These are phyloP conservation scores for Heracleum sosnowskyi DNA, from an alignment of 129 eudicot species.

Conservation along the genomic window DNA sequence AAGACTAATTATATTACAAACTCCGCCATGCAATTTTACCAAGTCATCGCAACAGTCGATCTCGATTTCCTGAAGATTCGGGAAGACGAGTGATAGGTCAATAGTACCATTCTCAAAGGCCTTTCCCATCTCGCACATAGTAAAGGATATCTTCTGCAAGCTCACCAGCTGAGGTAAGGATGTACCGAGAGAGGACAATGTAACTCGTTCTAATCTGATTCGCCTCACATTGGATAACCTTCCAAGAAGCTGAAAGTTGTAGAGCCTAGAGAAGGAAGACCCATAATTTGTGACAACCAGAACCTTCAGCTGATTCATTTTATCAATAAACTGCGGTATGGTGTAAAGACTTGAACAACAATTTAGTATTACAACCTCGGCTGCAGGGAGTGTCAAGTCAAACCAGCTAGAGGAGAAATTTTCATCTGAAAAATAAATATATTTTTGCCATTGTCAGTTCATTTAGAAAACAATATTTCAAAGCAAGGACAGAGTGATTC, in stretches of 20 bases:
- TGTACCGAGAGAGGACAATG: slow-evolving; percentile 22
- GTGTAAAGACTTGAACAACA: slow-evolving; percentile 15
- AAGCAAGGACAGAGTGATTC: not conserved
- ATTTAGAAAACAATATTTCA: not conserved
- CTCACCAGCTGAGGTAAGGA: slow-evolving; percentile 21
- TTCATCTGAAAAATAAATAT: slow-evolving; percentile 29
- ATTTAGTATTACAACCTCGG: slow-evolving; percentile 41
- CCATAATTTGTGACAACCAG: slow-evolving; percentile 42
- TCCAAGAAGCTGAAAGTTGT: not conserved
- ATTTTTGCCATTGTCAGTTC: not conserved
- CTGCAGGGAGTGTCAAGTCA: slow-evolving; percentile 34
- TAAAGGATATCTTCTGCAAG: slow-evolving; percentile 39
- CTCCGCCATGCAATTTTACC: slow-evolving; percentile 25
- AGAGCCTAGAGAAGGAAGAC: not conserved
- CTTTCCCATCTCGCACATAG: slow-evolving; percentile 35
- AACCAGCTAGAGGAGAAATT: slow-evolving; percentile 32
- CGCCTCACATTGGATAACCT: slow-evolving; percentile 21
- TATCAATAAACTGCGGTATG: slow-evolving; percentile 29
- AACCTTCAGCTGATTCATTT: slow-evolving; percentile 29
- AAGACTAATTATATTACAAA: slow-evolving; percentile 25
- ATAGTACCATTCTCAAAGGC: slow-evolving; percentile 21
- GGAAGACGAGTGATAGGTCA: slow-evolving; percentile 17
- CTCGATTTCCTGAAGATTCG: slow-evolving; percentile 30
- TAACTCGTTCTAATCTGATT: slow-evolving; percentile 38
- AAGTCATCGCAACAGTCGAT: slow-evolving; percentile 40